Evolutionary conservation across 1,284 basidiomycete species (phyloP), one percentile per base, ranked within the genome.

Genomic region (Mycosarcoma maydis): DNA sequence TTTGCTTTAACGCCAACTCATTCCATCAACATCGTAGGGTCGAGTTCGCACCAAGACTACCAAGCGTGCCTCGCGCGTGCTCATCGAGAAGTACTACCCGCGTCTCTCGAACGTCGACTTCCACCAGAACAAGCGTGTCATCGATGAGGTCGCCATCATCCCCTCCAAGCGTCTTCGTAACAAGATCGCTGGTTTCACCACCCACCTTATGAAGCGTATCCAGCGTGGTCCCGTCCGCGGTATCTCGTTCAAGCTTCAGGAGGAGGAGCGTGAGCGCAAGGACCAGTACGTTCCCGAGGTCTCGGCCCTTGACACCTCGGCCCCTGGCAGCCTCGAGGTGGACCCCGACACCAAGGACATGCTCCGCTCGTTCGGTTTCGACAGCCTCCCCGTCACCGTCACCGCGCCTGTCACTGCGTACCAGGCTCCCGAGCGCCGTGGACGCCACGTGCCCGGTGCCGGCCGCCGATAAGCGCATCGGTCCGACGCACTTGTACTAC

Each of bases 211-310:
- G 96, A 98, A 94, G 88, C 93, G 96, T 83, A 99, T 99, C 83
- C 93, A 97, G 85, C 90, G 90, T 76, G 95, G 95, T n/a, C 96
- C 96, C 80, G 96, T 99, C 73, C 93, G 94, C 80, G 96, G 96
- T 82, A 98, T 99, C 85, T 98, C 94, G 73, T 99, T 98, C 93
- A 97, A 97, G 86, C 91, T 99, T 77, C 96, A 99, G 85, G 96
- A 98, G 84, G 96, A 99, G 86, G 96, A 99, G 87, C 89, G 96
- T 76, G 96, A 99, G 86, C 88, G 95, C 83, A 98, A 98, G 89
- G 80, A 81, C 71, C 77, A 81, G 71, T 81, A 81, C 74, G 80
- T 81, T 14, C 80, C 80, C 54, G 80, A 81, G 69, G 78, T 81
- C 51, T 81, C 80, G 37, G 80, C 80, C 29, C 77, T 81, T 37